Conservation (phyloP, 345 rosid species). For the Pistacia atlantica region DNA sequence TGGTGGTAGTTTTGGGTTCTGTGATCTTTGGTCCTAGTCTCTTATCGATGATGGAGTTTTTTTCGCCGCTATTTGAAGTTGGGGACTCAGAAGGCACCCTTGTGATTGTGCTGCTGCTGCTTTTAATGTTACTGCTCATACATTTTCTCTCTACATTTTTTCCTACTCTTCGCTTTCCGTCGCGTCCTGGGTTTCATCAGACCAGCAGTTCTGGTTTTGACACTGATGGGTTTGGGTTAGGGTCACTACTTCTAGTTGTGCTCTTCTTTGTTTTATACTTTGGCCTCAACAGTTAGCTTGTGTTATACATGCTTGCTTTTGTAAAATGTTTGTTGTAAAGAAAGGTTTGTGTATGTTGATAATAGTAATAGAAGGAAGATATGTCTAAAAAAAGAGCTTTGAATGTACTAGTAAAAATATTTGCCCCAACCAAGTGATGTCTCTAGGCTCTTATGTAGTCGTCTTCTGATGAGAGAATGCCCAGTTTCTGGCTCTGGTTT, state of each 20-base stretch:
- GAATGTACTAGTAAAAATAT: no score
- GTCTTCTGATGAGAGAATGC: no score
- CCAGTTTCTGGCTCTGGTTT: no score
- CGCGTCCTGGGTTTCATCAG: background rate
- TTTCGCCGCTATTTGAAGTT: conserved; percentile 23
- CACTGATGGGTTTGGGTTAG: conserved; percentile 37
- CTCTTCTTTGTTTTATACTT: conserved; percentile 35
- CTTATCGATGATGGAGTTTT: conserved; percentile 18
- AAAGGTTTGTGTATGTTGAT: background rate
- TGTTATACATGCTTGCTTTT: background rate
- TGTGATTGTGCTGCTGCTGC: conserved; percentile 14
- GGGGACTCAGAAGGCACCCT: conserved; percentile 9
- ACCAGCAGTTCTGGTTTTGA: conserved; percentile 19
- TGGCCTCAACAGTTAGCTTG: background rate
- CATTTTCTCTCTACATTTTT: conserved; percentile 22
- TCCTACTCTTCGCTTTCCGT: conserved; percentile 6
- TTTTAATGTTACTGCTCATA: conserved; percentile 25
- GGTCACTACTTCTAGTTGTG: conserved; percentile 38
- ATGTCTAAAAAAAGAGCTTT: background rate
- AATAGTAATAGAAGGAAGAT: background rate
- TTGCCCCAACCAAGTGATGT: no score
- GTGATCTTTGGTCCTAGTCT: conserved; percentile 29
- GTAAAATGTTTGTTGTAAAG: background rate
- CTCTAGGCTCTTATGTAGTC: no score
- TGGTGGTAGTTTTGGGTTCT: conserved; percentile 46